Base-by-base conservation (phyloP, 805 yeast genomes). In the Ogataea philodendri region DNA sequence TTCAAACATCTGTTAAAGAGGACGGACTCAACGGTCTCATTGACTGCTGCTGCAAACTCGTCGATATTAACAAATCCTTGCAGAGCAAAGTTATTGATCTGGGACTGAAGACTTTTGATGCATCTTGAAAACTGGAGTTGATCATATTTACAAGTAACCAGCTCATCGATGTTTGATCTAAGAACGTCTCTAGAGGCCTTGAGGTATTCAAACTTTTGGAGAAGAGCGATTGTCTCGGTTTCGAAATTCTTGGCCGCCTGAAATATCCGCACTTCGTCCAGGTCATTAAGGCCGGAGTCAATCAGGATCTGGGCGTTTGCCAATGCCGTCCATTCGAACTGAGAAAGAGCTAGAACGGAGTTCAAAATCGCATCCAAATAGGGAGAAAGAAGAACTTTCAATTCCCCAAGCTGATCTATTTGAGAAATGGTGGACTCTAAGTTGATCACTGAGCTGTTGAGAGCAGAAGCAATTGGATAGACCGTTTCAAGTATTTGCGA, bases 401-500 rank as follows among this genome's bases (percentile, higher is more conserved):
- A 60, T 11, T 68, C 72, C 5, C 62, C 61, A 0, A 74, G 63
- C 5, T 57, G 50, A 9, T 48, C 49, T 2, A 41, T 9, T 3
- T 28, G 29, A 2, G 27, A 9, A 1, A 47, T 2, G 7, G 44
- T 19, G 3, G 22, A 9, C 31, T 63, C 53, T 33, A 79, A 62
- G 1, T 68, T 58, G 6, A 55, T 52, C 3, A 81, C 33, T 6
- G 76, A 68, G 39, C 83, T 89, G 5, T 59, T 54, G 6, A 86
- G 42, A 7, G 70, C 62, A 4, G 69, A 59, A 0, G 84, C 81
- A 43, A 70, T 69, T 0, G 89, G 86, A 32, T 77, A 70, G 0
- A 82, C 49, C 19, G 66, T 60, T 37, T 72, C 65, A 2, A 79
- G 64, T 19, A 66, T 70, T 27, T 74, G 66, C 1, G 85, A 66